Evolutionary conservation across 192 early-diverging fungal species (phyloP).

Genomic region (Thamnidium elegans): DNA sequence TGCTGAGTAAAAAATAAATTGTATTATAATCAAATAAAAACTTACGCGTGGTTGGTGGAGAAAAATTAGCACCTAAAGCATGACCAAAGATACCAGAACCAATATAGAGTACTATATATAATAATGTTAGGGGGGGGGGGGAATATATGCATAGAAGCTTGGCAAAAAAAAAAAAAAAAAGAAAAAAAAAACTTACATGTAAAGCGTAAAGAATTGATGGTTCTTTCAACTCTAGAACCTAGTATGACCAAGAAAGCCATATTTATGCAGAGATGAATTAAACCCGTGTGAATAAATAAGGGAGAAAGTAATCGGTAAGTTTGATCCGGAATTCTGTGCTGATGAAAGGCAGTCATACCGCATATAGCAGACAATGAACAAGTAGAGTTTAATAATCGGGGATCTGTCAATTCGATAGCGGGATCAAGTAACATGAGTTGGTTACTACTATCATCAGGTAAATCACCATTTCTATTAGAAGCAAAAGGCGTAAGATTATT

Average conservation of each 20-base stretch:
- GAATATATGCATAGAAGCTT: no score
- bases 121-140: neutral
- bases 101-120: slow-evolving; percentile 26
- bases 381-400: neutral
- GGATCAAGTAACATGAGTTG: neutral
- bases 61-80: slow-evolving; percentile 73
- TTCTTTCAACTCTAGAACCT: slow-evolving; percentile 71
- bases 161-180: neutral
- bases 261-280: slow-evolving; percentile 76
- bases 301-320: slow-evolving; percentile 78
- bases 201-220: slow-evolving; percentile 72
- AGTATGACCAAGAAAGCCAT: slow-evolving; percentile 61
- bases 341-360: slow-evolving; percentile 52
- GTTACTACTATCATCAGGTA: neutral
- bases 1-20: neutral
- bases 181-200: slow-evolving; percentile 34
- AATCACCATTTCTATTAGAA: no score
- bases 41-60: slow-evolving; percentile 42
- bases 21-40: neutral
- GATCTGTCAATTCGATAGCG: neutral
- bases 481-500: neutral
- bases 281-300: slow-evolving; percentile 78
- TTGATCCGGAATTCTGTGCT: slow-evolving; percentile 58
- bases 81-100: slow-evolving; percentile 71
- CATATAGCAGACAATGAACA: slow-evolving; percentile 62